Percentiles rank a stretch among this genome's conserved stretches.
These are phyloP conservation scores for Lepidopterella palustris DNA, from an alignment of 495 filamentous ascomycete genomes.

Conservation along the genomic window DNA sequence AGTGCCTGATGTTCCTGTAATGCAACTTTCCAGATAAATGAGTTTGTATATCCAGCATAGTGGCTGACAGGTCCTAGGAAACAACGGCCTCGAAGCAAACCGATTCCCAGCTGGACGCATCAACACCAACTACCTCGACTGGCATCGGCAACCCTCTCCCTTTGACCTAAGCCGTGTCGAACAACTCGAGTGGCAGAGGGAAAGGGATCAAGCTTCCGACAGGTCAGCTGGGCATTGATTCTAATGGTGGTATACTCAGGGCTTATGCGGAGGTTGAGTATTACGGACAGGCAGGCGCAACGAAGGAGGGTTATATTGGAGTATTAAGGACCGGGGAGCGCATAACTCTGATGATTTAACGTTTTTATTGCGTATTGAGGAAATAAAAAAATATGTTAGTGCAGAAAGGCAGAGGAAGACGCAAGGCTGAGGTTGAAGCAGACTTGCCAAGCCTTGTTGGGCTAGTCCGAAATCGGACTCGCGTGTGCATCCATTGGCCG, in stretches of 20 bases:
- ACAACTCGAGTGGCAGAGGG: slow-evolving; percentile 1
- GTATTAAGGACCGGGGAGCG: background rate
- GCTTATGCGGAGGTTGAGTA: background rate
- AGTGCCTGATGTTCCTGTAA: too few species aligned
- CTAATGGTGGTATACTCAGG: background rate
- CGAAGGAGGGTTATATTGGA: background rate
- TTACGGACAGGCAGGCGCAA: background rate
- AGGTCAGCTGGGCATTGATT: background rate
- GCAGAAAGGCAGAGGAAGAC: background rate
- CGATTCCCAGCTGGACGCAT: background rate
- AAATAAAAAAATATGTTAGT: background rate
- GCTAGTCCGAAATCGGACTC: background rate
- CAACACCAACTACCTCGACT: background rate
- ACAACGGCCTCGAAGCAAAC: background rate
- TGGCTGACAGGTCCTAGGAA: background rate
- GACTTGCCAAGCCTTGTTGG: background rate
- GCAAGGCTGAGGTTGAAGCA: background rate
- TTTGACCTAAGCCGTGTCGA: background rate
- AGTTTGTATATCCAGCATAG: too few species aligned
- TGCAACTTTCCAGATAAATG: too few species aligned
- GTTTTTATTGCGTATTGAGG: background rate
- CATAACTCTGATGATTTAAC: background rate
- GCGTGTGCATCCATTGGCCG: background rate
- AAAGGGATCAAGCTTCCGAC: background rate
- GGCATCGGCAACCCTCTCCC: background rate